Evolutionary conservation across 2,329 filamentous ascomycete genomes (phyloP).

Genomic region (Colletotrichum abscissum): DNA sequence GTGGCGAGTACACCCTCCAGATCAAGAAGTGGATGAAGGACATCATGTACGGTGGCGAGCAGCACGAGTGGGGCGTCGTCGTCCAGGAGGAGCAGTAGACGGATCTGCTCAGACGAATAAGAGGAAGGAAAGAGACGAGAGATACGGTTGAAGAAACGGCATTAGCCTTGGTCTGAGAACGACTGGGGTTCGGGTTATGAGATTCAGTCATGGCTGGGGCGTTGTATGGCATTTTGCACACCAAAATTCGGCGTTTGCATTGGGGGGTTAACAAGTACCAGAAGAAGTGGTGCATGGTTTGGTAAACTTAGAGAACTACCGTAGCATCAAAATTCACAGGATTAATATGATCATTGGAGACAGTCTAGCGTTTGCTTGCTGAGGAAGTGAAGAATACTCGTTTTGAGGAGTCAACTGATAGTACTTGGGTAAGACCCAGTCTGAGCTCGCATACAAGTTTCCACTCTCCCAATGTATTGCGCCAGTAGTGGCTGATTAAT

Average conservation of each 20-base stretch:
- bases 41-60: constrained; percentile 79
- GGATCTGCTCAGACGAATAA: neutral
- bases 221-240: constrained; percentile 12
- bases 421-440: too few species aligned
- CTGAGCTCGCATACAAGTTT: too few species aligned
- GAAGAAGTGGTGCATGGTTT: neutral
- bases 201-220: constrained; percentile 6
- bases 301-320: neutral
- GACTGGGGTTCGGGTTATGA: neutral
- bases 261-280: neutral
- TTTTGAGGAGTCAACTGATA: too few species aligned
- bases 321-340: constrained; percentile 3
- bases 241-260: neutral
- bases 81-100: constrained; percentile 68
- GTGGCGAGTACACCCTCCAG: constrained; percentile 66
- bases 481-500: too few species aligned
- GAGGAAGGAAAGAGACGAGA: neutral
- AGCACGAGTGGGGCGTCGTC: constrained; percentile 77
- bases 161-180: neutral
- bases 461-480: too few species aligned
- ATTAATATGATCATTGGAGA: neutral
- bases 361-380: neutral
- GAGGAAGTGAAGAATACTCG: too few species aligned
- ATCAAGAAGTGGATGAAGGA: constrained; percentile 76
- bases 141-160: neutral